Conservation (phyloP, 306 rosid genomes). For the Aeschynomene evenia region DNA sequence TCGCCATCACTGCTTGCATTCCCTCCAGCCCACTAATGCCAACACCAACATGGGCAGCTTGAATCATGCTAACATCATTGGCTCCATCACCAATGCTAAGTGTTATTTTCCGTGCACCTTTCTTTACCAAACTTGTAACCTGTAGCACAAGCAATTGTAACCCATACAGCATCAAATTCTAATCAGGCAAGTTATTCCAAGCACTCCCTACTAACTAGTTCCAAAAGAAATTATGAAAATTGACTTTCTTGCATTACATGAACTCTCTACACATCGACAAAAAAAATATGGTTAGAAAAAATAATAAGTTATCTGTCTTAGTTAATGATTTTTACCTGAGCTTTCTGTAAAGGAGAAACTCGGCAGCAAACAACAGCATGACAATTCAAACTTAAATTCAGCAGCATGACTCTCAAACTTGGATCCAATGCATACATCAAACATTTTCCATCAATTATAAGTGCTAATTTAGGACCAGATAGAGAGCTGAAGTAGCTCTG, state of each 20-base stretch:
- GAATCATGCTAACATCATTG: slow-evolving; percentile 99
- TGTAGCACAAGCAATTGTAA: slow-evolving; percentile 34
- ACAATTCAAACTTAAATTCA: slow-evolving; percentile 87
- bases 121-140: slow-evolving; percentile 95
- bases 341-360: slow-evolving; percentile 97
- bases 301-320: background rate
- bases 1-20: slow-evolving; percentile 99
- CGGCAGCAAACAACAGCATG: slow-evolving; percentile 96
- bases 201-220: background rate
- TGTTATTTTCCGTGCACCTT: slow-evolving; percentile 86
- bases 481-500: slow-evolving; percentile 43
- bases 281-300: background rate
- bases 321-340: slow-evolving; percentile 65
- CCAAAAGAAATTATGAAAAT: slow-evolving; percentile 9
- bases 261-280: background rate
- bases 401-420: slow-evolving; percentile 69
- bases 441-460: slow-evolving; percentile 87
- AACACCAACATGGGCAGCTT: slow-evolving; percentile 98
- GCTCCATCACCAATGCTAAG: slow-evolving; percentile 99
- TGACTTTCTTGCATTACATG: slow-evolving; percentile 15
- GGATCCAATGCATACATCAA: slow-evolving; percentile 89
- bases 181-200: slow-evolving; percentile 8
- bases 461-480: slow-evolving; percentile 70
- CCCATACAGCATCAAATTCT: background rate
- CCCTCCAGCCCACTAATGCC: slow-evolving; percentile 98